phyloP scores from a whole-genome alignment of 805 yeast species.

The Cyberlindnera maritima region DNA sequence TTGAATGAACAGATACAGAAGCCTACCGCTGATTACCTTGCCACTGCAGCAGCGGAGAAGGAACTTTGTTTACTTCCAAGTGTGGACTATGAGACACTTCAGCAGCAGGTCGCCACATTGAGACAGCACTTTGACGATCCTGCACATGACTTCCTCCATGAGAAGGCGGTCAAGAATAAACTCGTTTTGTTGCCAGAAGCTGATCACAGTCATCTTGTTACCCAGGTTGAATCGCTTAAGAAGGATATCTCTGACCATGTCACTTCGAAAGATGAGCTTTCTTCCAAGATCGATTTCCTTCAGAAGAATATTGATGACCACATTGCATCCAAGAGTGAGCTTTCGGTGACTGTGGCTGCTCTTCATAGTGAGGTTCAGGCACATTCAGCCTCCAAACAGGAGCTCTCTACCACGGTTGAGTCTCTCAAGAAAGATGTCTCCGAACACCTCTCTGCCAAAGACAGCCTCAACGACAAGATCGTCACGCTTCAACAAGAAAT shows the following conservation, averaged over 20 bases:
- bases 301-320: background rate
- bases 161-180: slow-evolving; percentile 16
- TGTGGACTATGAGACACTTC: slow-evolving; percentile 13
- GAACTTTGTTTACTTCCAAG: slow-evolving; percentile 24
- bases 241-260: background rate
- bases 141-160: slow-evolving; percentile 14
- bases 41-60: slow-evolving; percentile 26
- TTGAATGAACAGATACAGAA: slow-evolving; percentile 13
- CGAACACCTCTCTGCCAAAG: background rate
- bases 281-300: background rate
- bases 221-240: background rate
- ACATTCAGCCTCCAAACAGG: background rate
- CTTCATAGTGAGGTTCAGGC: too few species aligned
- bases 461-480: too few species aligned
- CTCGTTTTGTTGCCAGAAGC: slow-evolving; percentile 12
- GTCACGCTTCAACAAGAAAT: too few species aligned
- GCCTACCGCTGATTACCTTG: slow-evolving; percentile 34
- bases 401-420: background rate
- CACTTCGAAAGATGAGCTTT: background rate
- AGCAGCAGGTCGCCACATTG: slow-evolving; percentile 4
- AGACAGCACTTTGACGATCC: slow-evolving; percentile 17
- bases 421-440: background rate
- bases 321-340: background rate
- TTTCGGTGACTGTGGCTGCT: background rate
- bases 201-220: slow-evolving; percentile 13